Percentiles rank a stretch among this genome's conserved stretches.
Evolutionary conservation across 345 rosid species (phyloP).

Genomic region (Microcos paniculata): DNA sequence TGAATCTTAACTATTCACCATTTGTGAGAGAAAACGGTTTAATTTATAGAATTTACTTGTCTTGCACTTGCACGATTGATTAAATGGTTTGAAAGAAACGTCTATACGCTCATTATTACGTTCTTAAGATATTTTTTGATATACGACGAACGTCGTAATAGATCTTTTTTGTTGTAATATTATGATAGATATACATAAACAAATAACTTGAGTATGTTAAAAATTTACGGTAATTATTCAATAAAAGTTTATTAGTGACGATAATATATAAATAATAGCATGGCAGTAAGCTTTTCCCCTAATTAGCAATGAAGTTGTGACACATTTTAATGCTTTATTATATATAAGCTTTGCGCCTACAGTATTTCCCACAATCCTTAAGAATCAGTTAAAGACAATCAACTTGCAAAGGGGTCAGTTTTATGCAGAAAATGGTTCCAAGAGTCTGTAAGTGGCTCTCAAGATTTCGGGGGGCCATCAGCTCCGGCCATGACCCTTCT

Average conservation of each 20-base stretch:
- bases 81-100: too few species aligned
- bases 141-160: too few species aligned
- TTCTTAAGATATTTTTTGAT: too few species aligned
- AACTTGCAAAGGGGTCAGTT: not conserved
- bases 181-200: not conserved
- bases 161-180: too few species aligned
- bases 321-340: not conserved
- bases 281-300: not conserved
- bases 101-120: too few species aligned
- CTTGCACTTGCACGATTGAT: constrained; percentile 1
- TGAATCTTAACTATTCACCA: too few species aligned
- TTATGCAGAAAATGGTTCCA: constrained; percentile 2
- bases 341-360: not conserved
- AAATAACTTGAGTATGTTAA: not conserved
- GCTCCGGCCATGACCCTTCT: constrained; percentile 26
- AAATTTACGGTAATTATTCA: not conserved
- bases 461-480: constrained; percentile 39
- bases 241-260: not conserved
- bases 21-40: not conserved
- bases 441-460: constrained; percentile 29
- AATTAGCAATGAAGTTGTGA: not conserved
- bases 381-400: not conserved
- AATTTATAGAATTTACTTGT: not conserved
- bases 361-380: not conserved
- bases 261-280: too few species aligned